Percentiles rank a stretch among this genome's conserved stretches.
These are phyloP conservation scores for Sporothrix pallida DNA, from an alignment of 2,329 filamentous ascomycete genomes.

Conservation along the genomic window DNA sequence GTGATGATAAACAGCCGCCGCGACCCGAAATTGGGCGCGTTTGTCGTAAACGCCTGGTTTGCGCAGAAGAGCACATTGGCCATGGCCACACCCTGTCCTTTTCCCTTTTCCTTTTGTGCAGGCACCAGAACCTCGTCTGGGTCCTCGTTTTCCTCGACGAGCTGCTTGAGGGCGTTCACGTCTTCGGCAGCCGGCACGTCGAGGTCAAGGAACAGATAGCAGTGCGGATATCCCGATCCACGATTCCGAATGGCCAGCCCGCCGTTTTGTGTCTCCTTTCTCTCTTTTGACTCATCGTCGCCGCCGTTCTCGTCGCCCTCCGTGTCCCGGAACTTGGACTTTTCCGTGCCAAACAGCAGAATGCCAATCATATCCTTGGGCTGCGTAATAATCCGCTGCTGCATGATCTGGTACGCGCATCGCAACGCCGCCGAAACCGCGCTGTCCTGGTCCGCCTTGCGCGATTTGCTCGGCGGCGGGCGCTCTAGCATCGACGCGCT, in stretches of 20 bases:
- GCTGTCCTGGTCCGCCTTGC: conserved; percentile 78
- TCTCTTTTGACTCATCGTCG: conserved; percentile 50
- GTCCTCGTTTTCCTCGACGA: conserved; percentile 80
- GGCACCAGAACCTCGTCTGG: conserved; percentile 72
- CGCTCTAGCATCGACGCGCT: conserved; percentile 82
- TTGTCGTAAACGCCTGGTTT: conserved; percentile 95
- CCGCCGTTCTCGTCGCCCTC: conserved; percentile 9
- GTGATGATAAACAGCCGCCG: conserved; percentile 94
- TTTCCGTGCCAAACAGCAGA: conserved; percentile 85
- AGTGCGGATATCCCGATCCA: conserved; percentile 80
- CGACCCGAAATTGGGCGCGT: conserved; percentile 91
- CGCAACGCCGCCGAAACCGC: conserved; percentile 84
- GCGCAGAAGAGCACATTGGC: conserved; percentile 91
- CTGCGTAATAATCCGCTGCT: conserved; percentile 96
- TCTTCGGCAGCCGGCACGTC: conserved; percentile 86
- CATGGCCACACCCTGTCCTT: conserved; percentile 67
- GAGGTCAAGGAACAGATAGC: conserved; percentile 87
- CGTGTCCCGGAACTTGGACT: conserved; percentile 72
- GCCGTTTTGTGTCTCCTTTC: conserved; percentile 34
- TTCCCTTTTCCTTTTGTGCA: conserved; percentile 54
- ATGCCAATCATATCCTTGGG: conserved; percentile 98
- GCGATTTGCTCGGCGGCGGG: conserved; percentile 72
- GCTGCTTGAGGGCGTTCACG: conserved; percentile 75
- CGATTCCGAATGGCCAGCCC: conserved; percentile 25
- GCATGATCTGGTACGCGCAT: conserved; percentile 93